Evolutionary conservation across 2,329 filamentous ascomycete species (phyloP), one percentile per base, ranked within the genome.

Genomic region (Colletotrichum sp.): DNA sequence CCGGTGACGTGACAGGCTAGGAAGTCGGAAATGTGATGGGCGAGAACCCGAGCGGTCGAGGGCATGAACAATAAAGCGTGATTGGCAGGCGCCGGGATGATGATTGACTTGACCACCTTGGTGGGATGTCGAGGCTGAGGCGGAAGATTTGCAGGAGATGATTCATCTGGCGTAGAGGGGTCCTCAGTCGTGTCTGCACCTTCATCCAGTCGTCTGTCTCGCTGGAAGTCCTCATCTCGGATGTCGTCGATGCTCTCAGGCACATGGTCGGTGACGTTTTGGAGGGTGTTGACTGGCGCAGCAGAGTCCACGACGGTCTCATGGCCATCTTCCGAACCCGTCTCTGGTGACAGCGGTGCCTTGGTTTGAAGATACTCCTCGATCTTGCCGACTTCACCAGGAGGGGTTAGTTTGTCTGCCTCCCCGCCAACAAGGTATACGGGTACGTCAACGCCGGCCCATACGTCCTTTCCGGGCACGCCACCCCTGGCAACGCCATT

Each of bases 31-130:
- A 98, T 93, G 1, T 97, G 88, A 0, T 95, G 95, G 2, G 95
- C 93, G 12, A 98, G 87, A 7, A 93, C 93, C 66, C 95, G 93
- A 58, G 94, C 94, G 3, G 92, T 94, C 1, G 90, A 89, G 3
- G 95, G 94, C 72, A 93, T 93, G 82, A 98, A 98, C 7, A 98
- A 90, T 30, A 98, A 87, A 14, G 94, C 94, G 84, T 98, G 96
- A 4, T 93, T 94, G 12, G 95, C 95, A 1, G 96, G 96, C 1
- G 91, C 86, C 0, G 94, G 94, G 65, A 98, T 88, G 67, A 96
- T 88, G 26, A 90, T 90, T 1, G 90, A 92, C 80, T 94, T 93
- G 28, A 98, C 87, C 10, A 92, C 85, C 78, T 88, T 89, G 6
- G 81, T 80, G 1, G 90, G 90, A 38, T 86, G 87, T 8, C 82